Conservation (phyloP, 176 grass and related monocot species). For the Juncus inflexus region DNA sequence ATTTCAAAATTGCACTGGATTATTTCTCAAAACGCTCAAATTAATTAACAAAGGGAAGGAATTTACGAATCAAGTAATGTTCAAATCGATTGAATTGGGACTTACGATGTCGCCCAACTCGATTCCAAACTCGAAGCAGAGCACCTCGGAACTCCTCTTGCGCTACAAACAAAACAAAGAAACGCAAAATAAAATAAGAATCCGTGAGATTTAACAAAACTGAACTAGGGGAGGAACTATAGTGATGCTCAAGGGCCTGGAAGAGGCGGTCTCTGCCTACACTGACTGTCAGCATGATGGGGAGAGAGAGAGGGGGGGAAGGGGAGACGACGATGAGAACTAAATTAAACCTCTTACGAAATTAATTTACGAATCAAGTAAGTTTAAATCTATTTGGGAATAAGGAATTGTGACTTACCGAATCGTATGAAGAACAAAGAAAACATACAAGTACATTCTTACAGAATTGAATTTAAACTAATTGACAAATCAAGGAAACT, state of each 20-base stretch:
- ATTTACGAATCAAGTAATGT: conserved; percentile 4
- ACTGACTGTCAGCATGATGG: conserved; percentile 56
- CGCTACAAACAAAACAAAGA: conserved; percentile 36
- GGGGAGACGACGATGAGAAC: background rate
- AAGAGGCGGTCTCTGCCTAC: conserved; percentile 69
- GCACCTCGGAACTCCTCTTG: conserved; percentile 66
- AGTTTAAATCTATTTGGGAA: too few relatives aligned
- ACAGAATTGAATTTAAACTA: too few relatives aligned
- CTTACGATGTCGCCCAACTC: conserved; percentile 89
- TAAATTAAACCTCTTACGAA: too few relatives aligned
- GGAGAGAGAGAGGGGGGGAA: background rate
- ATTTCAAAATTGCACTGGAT: too few relatives aligned
- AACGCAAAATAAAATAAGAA: background rate
- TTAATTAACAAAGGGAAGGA: too few relatives aligned
- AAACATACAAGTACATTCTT: too few relatives aligned
- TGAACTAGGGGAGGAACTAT: conserved; percentile 32
- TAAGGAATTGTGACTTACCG: too few relatives aligned
- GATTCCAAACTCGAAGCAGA: conserved; percentile 95
- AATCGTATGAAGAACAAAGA: too few relatives aligned
- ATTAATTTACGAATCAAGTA: too few relatives aligned
- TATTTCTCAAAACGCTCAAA: too few relatives aligned
- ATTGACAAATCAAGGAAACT: too few relatives aligned
- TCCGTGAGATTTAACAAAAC: background rate
- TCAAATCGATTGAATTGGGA: background rate
- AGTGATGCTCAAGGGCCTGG: conserved; percentile 38